Evolutionary conservation across 1,284 basidiomycete species (phyloP).

Genomic region (Termitomyces sp.): DNA sequence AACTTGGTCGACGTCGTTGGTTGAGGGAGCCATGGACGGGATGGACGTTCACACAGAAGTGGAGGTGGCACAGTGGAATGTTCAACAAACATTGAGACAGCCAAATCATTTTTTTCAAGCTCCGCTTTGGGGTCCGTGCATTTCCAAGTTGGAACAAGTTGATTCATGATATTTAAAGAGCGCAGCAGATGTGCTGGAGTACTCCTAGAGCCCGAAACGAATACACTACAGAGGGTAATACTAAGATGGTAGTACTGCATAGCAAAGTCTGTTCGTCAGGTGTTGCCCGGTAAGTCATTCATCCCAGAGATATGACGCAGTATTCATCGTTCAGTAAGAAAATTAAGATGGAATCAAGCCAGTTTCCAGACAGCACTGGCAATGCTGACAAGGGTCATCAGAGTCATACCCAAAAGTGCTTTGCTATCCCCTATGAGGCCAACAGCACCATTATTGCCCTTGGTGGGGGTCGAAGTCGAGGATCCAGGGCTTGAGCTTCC

Average conservation of each 20-base stretch:
- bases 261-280: conserved; percentile 12
- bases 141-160: background rate
- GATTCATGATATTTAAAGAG: conserved; percentile 6
- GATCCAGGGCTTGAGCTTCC: conserved; percentile 21
- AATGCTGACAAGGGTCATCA: conserved; percentile 35
- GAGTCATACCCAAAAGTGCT: conserved; percentile 38
- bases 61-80: conserved; percentile 8
- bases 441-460: conserved; percentile 26
- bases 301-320: background rate
- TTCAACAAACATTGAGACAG: conserved; percentile 9
- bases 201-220: conserved; percentile 11
- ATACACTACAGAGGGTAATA: conserved; percentile 14
- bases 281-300: background rate
- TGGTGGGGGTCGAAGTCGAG: conserved; percentile 17
- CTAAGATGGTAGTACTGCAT: conserved; percentile 12
- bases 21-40: conserved; percentile 47
- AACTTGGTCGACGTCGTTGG: conserved; percentile 35
- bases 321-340: background rate
- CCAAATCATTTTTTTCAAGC: conserved; percentile 16
- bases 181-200: conserved; percentile 6
- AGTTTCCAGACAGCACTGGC: conserved; percentile 45
- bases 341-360: conserved; percentile 10
- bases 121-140: conserved; percentile 20
- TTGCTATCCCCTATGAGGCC: conserved; percentile 29
- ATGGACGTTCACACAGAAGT: conserved; percentile 5